Evolutionary conservation across 768 basidiomycete genomes (phyloP), one percentile per base, ranked within the genome.

Genomic region (Rickenella mellea): DNA sequence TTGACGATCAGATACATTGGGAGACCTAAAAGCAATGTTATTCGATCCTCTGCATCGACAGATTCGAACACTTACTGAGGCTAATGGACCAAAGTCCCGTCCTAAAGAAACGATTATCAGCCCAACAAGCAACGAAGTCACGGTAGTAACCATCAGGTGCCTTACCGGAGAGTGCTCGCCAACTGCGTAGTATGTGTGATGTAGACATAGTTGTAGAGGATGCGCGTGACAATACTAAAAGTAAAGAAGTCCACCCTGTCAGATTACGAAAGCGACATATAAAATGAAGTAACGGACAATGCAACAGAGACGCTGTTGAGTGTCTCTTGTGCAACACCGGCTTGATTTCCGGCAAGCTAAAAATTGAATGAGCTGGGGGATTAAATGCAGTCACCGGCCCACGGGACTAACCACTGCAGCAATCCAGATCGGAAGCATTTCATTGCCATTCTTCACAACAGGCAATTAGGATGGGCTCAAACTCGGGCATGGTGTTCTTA

Each of bases 341-440:
- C 61, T 11, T 53, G 43, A 40, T 58, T 58, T 12, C 55, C 62
- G 12, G 55, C 62, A 21, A 65, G 46, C 46, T 47, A 31, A 6
- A 33, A 22, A 28, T 30, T 17, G 17, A 45, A 15, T 43, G 9
- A 29, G 22, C 19, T 27, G 3, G 27, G 40, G n/a, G 17, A n/a
- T 25, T 19, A 21, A 21, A n/a, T 41, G 27, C n/a, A 10, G 17
- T 21, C 12, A 15, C 21, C 12, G 39, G 19, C 28, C n/a, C 10
- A 22, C 6, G n/a, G 17, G 24, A 39, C 42, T 4, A n/a, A 47
- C 46, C 59, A 66, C 51, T 4, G 59, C 59, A 3, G 57, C 62
- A 27, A 51, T 52, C 65, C 61, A 68, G 20, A 65, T 54, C 0
- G 63, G 59, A 46, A 60, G 52, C 4, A 47, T 50, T 43, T 66